These are phyloP conservation scores for Plasmodium cynomolgi DNA, from an alignment of 169 alveolate species.

Conservation along the genomic window DNA sequence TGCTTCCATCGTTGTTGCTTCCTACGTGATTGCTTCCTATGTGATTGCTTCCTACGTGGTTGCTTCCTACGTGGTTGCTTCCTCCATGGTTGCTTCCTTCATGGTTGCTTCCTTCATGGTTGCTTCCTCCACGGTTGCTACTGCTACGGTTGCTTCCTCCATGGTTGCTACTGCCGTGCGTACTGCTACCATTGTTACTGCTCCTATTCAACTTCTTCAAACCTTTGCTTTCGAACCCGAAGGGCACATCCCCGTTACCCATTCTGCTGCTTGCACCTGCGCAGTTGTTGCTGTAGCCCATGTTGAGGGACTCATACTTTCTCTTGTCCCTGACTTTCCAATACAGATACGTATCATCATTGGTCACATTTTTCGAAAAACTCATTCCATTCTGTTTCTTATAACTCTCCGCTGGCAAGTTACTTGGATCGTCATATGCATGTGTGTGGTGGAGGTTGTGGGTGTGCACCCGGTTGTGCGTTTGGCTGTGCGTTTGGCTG, in stretches of 20 bases:
- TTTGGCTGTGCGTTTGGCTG: not conserved
- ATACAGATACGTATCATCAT: constrained; percentile 5
- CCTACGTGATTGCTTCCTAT: not conserved
- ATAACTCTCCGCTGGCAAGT: not conserved
- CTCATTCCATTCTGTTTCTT: not conserved
- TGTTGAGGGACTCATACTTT: not conserved
- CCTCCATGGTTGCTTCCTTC: not conserved
- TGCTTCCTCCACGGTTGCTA: not conserved
- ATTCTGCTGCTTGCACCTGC: not conserved
- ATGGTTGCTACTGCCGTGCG: not conserved
- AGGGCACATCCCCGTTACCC: not conserved
- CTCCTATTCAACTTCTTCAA: not conserved
- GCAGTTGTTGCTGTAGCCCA: not conserved
- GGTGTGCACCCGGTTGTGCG: not conserved
- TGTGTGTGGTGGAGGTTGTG: not conserved
- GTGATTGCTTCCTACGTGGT: not conserved
- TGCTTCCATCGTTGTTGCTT: not conserved
- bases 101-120: not conserved
- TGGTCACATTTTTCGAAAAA: not conserved
- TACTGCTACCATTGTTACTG: not conserved
- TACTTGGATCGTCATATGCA: not conserved
- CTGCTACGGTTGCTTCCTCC: not conserved
- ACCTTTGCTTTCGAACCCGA: not conserved
- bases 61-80: not conserved
- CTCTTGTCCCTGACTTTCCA: constrained; percentile 29